These are phyloP conservation scores for Paratrypanosoma confusum DNA, from an alignment of 208 protist species.

Conservation along the genomic window DNA sequence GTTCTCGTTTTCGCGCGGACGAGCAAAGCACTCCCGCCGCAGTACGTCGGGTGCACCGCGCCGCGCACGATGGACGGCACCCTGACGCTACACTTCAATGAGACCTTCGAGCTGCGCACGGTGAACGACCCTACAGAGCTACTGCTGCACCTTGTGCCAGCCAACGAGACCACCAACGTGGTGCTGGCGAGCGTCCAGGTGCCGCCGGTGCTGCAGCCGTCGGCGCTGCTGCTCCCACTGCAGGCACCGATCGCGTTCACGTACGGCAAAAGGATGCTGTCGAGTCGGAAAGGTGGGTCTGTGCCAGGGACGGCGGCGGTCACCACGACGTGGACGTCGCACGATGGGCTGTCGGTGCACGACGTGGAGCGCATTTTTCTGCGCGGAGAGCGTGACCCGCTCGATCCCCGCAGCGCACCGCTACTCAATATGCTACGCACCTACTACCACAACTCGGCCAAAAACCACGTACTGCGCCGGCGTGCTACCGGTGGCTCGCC, in stretches of 20 bases:
- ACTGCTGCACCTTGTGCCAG: conserved; percentile 62
- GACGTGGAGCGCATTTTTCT: conserved; percentile 64
- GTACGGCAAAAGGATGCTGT: conserved; percentile 20
- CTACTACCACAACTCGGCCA: no score
- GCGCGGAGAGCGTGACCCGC: conserved; percentile 34
- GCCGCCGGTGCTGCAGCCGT: conserved; percentile 30
- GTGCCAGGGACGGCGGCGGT: conserved; percentile 39
- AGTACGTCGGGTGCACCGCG: conserved; percentile 63
- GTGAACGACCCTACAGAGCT: conserved; percentile 58
- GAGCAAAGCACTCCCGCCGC: conserved; percentile 29
- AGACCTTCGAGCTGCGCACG: conserved; percentile 70
- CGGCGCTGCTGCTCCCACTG: conserved; percentile 45
- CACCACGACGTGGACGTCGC: conserved; percentile 64
- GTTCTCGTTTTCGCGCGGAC: conserved; percentile 59
- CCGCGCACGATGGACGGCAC: conserved; percentile 38
- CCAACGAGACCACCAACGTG: conserved; percentile 9
- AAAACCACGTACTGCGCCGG: no score
- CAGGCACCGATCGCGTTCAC: conserved; percentile 50
- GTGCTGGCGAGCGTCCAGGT: conserved; percentile 54
- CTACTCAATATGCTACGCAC: conserved; percentile 32
- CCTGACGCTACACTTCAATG: conserved; percentile 58
- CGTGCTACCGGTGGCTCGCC: no score
- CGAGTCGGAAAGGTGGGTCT: conserved; percentile 5
- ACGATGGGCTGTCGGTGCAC: conserved; percentile 31
- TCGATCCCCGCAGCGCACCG: conserved; percentile 53